phyloP scores from a whole-genome alignment of 2,329 filamentous ascomycete genomes.

The Botrytis fragariae region DNA sequence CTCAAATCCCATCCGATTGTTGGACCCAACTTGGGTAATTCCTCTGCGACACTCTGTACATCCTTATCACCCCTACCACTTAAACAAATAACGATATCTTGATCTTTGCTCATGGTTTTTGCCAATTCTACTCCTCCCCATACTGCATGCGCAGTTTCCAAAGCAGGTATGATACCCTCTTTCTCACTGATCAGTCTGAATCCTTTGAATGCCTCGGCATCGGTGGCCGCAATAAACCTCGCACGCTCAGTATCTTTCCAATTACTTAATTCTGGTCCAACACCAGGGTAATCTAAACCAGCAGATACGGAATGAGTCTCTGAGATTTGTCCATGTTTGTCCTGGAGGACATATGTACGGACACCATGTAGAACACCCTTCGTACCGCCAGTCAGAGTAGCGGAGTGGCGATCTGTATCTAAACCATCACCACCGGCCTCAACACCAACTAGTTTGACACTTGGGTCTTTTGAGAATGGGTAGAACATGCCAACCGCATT shows the following conservation, averaged over 20 bases:
- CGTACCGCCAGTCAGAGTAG: constrained; percentile 79
- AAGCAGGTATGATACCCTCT: constrained; percentile 94
- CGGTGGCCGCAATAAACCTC: constrained; percentile 86
- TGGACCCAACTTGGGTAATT: constrained; percentile 83
- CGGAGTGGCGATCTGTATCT: constrained; percentile 80
- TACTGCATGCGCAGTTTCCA: constrained; percentile 91
- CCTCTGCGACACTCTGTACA: constrained; percentile 95
- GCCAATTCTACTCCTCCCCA: constrained; percentile 86
- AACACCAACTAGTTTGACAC: constrained; percentile 86
- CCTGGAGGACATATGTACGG: constrained; percentile 90
- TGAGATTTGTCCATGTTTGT: constrained; percentile 86
- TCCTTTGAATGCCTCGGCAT: constrained; percentile 82
- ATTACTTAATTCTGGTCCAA: constrained; percentile 83
- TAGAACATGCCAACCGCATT: constrained; percentile 99
- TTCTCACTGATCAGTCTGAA: constrained; percentile 83
- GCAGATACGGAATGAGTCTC: constrained; percentile 97
- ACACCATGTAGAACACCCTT: constrained; percentile 96
- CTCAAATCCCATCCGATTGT: constrained; percentile 75
- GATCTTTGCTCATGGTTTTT: constrained; percentile 83
- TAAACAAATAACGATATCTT: constrained; percentile 92
- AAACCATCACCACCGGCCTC: constrained; percentile 94
- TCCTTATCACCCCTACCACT: constrained; percentile 97
- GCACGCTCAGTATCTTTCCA: constrained; percentile 93
- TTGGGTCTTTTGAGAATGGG: constrained; percentile 82
- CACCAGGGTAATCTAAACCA: constrained; percentile 94